Evolutionary conservation across 768 basidiomycete species (phyloP).

Genomic region (Hygrocybe coccinea): DNA sequence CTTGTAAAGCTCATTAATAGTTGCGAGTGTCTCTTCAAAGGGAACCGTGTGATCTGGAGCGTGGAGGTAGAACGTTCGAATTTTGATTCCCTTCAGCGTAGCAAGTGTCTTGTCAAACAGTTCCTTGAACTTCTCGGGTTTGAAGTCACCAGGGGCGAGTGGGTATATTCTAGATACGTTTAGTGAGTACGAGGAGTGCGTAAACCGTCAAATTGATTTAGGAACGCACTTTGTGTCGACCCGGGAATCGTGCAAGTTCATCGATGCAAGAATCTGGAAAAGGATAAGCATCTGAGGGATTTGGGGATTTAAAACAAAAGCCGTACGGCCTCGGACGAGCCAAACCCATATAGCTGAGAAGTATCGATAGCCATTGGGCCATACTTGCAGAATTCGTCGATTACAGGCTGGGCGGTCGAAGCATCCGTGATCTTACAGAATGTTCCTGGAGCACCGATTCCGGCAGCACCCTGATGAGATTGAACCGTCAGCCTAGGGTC

Average conservation of each 20-base stretch:
- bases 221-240: slow-evolving; percentile 52
- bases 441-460: slow-evolving; percentile 38
- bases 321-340: slow-evolving; percentile 43
- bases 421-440: slow-evolving; percentile 36
- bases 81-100: slow-evolving; percentile 35
- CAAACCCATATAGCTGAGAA: slow-evolving; percentile 40
- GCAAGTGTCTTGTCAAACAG: slow-evolving; percentile 38
- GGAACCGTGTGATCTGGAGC: slow-evolving; percentile 44
- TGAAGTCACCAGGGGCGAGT: slow-evolving; percentile 38
- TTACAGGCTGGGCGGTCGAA: slow-evolving; percentile 36
- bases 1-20: slow-evolving; percentile 37
- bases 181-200: not conserved
- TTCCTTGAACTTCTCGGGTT: slow-evolving; percentile 32
- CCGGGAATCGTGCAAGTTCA: slow-evolving; percentile 34
- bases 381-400: slow-evolving; percentile 38
- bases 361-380: slow-evolving; percentile 44
- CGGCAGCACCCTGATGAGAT: slow-evolving; percentile 42
- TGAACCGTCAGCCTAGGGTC: not conserved
- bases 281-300: not conserved
- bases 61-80: slow-evolving; percentile 45
- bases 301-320: not conserved
- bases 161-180: slow-evolving; percentile 37
- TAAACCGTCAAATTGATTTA: too few species aligned
- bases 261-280: slow-evolving; percentile 32
- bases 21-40: slow-evolving; percentile 40